Evolutionary conservation across 768 basidiomycete species (phyloP).

Genomic region (Russula virescens): DNA sequence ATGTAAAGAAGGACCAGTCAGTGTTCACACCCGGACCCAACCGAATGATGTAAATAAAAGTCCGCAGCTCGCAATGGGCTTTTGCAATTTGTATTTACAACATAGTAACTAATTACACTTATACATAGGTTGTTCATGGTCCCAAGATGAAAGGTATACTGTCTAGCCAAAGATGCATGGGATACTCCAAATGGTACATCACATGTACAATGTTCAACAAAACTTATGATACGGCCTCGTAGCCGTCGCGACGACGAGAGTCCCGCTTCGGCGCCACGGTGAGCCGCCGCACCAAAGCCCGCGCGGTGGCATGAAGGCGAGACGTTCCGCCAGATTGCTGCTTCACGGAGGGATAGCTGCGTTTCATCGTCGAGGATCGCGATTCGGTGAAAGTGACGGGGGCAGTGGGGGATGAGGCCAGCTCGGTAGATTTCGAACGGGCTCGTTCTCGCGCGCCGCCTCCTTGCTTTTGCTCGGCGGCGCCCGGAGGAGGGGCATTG

Average conservation of each 20-base stretch:
- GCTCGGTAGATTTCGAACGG: background rate
- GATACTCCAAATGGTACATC: too few relatives aligned
- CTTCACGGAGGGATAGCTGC: background rate
- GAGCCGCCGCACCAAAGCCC: background rate
- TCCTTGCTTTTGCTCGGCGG: background rate
- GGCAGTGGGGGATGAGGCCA: background rate
- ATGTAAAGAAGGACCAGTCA: too few relatives aligned
- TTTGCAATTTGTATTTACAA: too few relatives aligned
- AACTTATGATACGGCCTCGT: background rate
- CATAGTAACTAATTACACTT: too few relatives aligned
- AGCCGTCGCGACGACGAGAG: background rate
- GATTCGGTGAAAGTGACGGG: background rate
- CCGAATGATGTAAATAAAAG: too few relatives aligned
- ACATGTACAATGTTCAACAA: background rate
- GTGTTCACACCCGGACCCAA: too few relatives aligned
- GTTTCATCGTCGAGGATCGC: background rate
- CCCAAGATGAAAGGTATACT: too few relatives aligned
- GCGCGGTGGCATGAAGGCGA: background rate
- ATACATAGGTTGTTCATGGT: too few relatives aligned
- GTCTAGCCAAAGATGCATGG: too few relatives aligned
- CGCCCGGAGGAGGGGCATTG: slow-evolving; percentile 1
- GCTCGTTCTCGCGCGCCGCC: too few relatives aligned
- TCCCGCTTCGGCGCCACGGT: background rate
- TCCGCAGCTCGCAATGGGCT: too few relatives aligned
- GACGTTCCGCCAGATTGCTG: background rate